Percentiles rank a stretch among this genome's conserved stretches.
Conservation (phyloP, 331 rosid species). For the Rosa hybrid region DNA sequence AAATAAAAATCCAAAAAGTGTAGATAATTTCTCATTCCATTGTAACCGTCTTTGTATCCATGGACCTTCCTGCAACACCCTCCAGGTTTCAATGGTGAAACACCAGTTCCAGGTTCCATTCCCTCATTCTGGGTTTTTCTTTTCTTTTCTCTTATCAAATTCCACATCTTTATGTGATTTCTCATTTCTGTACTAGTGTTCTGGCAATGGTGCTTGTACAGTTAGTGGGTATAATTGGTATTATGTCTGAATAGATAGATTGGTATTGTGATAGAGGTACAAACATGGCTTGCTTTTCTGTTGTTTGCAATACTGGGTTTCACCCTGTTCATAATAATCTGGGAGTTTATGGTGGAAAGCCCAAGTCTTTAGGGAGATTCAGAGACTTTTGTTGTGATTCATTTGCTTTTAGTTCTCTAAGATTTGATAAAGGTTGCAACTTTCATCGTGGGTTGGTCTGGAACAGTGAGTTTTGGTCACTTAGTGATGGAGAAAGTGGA, state of each 20-base stretch:
- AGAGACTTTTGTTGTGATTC: conserved; percentile 43
- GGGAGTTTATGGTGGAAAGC: conserved; percentile 32
- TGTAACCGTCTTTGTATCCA: neutral
- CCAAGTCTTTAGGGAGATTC: conserved; percentile 44
- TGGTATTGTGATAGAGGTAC: conserved; percentile 11
- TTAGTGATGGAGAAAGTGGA: conserved; percentile 32
- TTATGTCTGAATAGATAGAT: conserved; percentile 14
- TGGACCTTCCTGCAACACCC: neutral
- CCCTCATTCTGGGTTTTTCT: neutral
- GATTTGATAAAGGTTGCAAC: conserved; percentile 35
- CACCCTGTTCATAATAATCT: conserved; percentile 29
- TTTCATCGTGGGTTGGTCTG: conserved; percentile 39
- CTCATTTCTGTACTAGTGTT: neutral
- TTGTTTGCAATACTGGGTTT: conserved; percentile 53
- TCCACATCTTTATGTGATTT: conserved; percentile 5
- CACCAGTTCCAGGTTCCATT: neutral
- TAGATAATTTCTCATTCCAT: conserved; percentile 9
- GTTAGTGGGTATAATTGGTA: conserved; percentile 13
- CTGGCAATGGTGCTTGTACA: neutral
- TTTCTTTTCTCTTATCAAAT: neutral
- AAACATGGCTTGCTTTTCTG: conserved; percentile 71
- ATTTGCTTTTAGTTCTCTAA: conserved; percentile 33
- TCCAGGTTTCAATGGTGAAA: neutral
- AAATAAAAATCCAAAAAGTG: neutral
- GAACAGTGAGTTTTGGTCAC: conserved; percentile 33